Conservation (phyloP, 2,329 filamentous ascomycete genomes). For the Escovopsis sp. region DNA sequence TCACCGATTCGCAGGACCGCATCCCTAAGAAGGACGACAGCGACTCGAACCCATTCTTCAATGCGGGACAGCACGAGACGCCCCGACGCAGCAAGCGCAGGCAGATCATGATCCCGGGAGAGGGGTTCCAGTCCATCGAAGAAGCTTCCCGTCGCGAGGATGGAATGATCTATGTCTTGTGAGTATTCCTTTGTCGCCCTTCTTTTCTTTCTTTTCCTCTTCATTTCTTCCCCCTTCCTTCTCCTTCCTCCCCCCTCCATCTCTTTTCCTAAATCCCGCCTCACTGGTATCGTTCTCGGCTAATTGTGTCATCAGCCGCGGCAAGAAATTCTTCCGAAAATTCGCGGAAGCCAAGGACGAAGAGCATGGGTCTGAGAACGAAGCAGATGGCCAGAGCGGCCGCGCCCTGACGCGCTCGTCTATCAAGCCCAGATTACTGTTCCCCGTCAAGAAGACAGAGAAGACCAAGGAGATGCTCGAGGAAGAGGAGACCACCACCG, state of each 20-base stretch:
- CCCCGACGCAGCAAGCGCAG: constrained; percentile 40
- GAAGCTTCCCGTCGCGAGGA: constrained; percentile 51
- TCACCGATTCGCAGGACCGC: constrained; percentile 66
- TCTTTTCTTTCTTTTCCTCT: not conserved
- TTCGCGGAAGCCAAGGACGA: constrained; percentile 32
- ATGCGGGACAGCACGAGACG: constrained; percentile 23
- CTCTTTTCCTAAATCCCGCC: not conserved
- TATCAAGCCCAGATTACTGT: constrained; percentile 59
- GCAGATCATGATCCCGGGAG: constrained; percentile 39
- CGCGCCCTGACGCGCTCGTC: constrained; percentile 48
- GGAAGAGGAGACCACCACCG: constrained; percentile 45
- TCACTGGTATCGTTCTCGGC: constrained; percentile 1
- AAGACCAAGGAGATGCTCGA: constrained; percentile 31
- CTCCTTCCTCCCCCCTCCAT: too few species aligned
- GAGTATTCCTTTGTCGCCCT: constrained; percentile 26
- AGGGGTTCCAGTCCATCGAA: constrained; percentile 44
- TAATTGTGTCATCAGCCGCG: constrained; percentile 42
- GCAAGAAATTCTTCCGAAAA: constrained; percentile 63
- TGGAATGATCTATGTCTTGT: constrained; percentile 66
- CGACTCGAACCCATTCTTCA: constrained; percentile 58
- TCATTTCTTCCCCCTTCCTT: too few species aligned
- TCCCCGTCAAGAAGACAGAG: constrained; percentile 36
- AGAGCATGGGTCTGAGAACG: constrained; percentile 17
- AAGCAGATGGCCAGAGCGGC: constrained; percentile 20
- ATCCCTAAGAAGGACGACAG: constrained; percentile 53